Conservation (phyloP, 306 rosid species). For the Cucumis cinereus region DNA sequence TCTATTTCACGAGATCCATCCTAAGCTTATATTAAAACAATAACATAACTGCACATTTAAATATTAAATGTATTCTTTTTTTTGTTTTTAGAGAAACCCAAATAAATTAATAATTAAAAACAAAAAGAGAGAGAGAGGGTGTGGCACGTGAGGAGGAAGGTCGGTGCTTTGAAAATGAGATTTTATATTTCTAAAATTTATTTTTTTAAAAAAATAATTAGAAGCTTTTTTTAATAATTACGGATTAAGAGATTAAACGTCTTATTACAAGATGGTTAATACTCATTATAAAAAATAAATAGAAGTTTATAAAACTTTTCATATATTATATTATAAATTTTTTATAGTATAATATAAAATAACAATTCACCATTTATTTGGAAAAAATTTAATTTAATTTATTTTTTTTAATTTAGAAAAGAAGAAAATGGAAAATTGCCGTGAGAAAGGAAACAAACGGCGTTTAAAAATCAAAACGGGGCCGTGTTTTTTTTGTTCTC, state of each 20-base stretch:
- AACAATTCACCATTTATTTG: too few relatives aligned
- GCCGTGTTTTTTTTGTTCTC: constrained; percentile 41
- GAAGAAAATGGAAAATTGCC: neutral
- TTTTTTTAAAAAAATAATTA: too few relatives aligned
- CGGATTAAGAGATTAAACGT: too few relatives aligned
- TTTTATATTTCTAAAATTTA: neutral
- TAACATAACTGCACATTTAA: neutral
- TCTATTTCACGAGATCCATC: neutral
- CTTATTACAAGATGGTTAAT: too few relatives aligned
- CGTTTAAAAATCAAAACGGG: constrained; percentile 28
- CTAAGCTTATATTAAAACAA: neutral
- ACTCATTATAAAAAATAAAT: too few relatives aligned
- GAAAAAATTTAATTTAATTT: too few relatives aligned
- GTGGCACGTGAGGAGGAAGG: constrained; percentile 2
- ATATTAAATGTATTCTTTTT: neutral
- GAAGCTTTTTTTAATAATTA: too few relatives aligned
- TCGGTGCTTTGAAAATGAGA: neutral
- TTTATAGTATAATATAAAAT: too few relatives aligned
- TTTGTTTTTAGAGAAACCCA: neutral
- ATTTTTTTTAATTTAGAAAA: too few relatives aligned
- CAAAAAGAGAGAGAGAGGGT: neutral
- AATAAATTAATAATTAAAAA: neutral
- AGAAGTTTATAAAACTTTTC: too few relatives aligned
- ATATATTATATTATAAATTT: too few relatives aligned
- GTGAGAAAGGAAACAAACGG: neutral